Conservation (phyloP, 352 stramenopile species). For the Phytophthora lateralis region DNA sequence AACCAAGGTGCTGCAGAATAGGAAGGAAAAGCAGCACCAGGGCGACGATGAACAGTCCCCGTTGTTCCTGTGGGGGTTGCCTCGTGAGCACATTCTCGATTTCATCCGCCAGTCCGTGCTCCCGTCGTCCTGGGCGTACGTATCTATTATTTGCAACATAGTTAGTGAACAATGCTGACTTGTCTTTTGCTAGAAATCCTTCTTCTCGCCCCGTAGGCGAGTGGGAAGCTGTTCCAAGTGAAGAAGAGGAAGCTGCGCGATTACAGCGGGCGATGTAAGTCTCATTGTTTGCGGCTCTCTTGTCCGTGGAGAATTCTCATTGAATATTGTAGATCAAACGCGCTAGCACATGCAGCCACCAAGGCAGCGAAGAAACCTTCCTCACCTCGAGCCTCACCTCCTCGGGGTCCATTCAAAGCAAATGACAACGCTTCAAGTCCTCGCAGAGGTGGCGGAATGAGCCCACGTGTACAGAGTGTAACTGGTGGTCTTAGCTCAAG, state of each 20-base stretch:
- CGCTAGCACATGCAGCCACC: slow-evolving; percentile 11
- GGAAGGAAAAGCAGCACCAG: slow-evolving; percentile 10
- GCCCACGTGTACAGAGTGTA: slow-evolving; percentile 13
- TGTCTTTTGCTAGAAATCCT: slow-evolving; percentile 19
- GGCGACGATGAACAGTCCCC: slow-evolving; percentile 30
- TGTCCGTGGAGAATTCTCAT: slow-evolving; percentile 1
- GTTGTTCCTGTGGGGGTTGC: slow-evolving; percentile 65
- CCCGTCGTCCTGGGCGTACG: slow-evolving; percentile 62
- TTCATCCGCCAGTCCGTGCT: slow-evolving; percentile 82
- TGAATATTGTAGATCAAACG: slow-evolving; percentile 15
- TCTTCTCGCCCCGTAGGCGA: slow-evolving; percentile 40
- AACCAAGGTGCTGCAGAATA: slow-evolving; percentile 54
- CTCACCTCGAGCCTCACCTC: slow-evolving; percentile 24
- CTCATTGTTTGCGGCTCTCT: neutral
- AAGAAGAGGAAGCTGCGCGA: slow-evolving; percentile 25
- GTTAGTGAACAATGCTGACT: neutral
- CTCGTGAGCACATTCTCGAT: slow-evolving; percentile 73
- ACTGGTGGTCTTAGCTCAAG: neutral
- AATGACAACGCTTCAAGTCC: slow-evolving; percentile 11
- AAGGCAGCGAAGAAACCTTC: slow-evolving; percentile 19
- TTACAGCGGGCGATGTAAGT: slow-evolving; percentile 25
- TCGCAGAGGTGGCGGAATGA: slow-evolving; percentile 16
- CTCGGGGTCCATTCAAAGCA: slow-evolving; percentile 16
- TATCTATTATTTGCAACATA: slow-evolving; percentile 22
- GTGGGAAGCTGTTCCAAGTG: slow-evolving; percentile 45